These are phyloP conservation scores for Fusarium staphyleae DNA, from an alignment of 2,329 filamentous ascomycete species.

Conservation along the genomic window DNA sequence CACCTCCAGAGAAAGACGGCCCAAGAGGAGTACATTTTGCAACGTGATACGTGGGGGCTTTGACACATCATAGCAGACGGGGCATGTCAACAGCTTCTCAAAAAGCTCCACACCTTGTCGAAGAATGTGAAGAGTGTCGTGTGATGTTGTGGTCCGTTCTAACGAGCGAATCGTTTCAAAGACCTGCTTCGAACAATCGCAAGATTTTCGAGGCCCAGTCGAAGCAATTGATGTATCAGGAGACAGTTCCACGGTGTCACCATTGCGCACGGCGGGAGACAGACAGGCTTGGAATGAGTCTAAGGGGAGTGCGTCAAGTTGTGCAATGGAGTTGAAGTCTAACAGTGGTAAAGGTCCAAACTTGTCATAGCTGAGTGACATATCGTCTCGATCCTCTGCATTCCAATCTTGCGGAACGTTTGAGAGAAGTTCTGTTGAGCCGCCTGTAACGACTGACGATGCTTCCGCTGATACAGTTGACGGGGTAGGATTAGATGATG, in stretches of 20 bases:
- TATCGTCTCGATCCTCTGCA: not conserved
- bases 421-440: conserved; percentile 2
- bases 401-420: conserved; percentile 5
- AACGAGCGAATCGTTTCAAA: conserved; percentile 6
- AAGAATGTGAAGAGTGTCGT: conserved; percentile 3
- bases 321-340: conserved; percentile 10
- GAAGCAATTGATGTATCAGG: not conserved
- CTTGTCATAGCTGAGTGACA: conserved; percentile 1
- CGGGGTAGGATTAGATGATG: not conserved
- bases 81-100: conserved; percentile 36
- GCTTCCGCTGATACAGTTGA: not conserved
- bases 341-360: conserved; percentile 29
- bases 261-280: not conserved
- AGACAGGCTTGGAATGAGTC: conserved; percentile 27
- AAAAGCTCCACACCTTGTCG: conserved; percentile 14
- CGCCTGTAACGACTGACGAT: not conserved
- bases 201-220: not conserved
- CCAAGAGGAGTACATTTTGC: conserved; percentile 43
- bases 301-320: conserved; percentile 7
- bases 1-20: conserved; percentile 39
- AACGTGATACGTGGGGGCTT: conserved; percentile 41
- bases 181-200: conserved; percentile 7
- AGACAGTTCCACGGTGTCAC: not conserved
- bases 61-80: conserved; percentile 41
- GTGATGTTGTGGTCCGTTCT: not conserved